Percentiles rank a stretch among this genome's conserved stretches.
These are phyloP conservation scores for Microthlaspi erraticum DNA, from an alignment of 345 rosid genomes.

Conservation along the genomic window DNA sequence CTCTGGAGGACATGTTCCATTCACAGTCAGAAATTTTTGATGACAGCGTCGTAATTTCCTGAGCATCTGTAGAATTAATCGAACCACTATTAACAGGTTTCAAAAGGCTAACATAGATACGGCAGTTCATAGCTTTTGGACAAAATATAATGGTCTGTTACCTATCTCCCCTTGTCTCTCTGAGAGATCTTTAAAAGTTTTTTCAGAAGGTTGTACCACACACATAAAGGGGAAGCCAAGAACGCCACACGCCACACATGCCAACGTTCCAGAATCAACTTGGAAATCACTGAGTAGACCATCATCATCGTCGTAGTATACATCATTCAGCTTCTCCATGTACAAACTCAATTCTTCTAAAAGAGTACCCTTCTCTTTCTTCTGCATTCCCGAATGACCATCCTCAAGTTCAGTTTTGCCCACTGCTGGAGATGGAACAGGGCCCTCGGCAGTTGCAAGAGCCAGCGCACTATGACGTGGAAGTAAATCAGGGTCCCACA, in stretches of 20 bases:
- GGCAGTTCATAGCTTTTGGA: conserved; percentile 17
- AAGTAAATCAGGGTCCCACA: conserved; percentile 88
- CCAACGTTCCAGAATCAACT: conserved; percentile 83
- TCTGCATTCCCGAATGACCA: conserved; percentile 46
- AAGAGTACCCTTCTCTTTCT: conserved; percentile 53
- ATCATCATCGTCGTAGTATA: conserved; percentile 63
- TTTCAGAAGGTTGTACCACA: conserved; percentile 76
- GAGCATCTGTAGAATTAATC: conserved; percentile 38
- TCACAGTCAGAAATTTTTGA: conserved; percentile 37
- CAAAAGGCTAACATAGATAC: conserved; percentile 15
- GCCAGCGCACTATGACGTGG: conserved; percentile 61
- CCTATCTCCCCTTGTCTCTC: conserved; percentile 34
- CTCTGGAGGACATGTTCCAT: conserved; percentile 63
- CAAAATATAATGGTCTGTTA: conserved; percentile 24
- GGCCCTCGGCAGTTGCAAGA: conserved; percentile 43
- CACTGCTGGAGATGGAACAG: conserved; percentile 40
- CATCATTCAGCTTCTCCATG: conserved; percentile 77
- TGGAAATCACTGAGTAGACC: conserved; percentile 87
- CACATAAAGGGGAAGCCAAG: conserved; percentile 99
- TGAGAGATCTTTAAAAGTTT: conserved; percentile 45
- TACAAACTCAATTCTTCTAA: conserved; percentile 81
- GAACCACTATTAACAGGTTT: conserved; percentile 20
- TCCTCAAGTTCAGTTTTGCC: conserved; percentile 45
- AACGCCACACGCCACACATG: conserved; percentile 97
- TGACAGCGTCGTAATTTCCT: conserved; percentile 41